These are phyloP conservation scores for Phytophthora nicotianae DNA, from an alignment of 352 stramenopile genomes.

Conservation along the genomic window DNA sequence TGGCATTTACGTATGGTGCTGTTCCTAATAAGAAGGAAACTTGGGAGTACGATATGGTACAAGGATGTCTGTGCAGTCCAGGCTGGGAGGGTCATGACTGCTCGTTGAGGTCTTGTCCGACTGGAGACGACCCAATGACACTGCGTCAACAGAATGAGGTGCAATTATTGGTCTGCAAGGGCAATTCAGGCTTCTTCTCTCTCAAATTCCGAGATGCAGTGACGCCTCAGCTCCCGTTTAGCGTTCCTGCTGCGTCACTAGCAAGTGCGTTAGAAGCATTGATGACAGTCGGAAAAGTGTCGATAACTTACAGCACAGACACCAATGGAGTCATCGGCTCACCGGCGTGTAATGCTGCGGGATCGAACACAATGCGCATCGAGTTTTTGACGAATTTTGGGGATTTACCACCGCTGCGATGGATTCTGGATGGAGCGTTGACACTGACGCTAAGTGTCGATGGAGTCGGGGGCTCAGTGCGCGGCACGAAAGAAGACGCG, in stretches of 20 bases:
- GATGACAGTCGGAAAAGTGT: constrained; percentile 52
- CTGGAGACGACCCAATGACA: constrained; percentile 89
- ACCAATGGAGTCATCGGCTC: constrained; percentile 20
- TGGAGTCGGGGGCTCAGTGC: constrained; percentile 45
- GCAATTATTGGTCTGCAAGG: constrained; percentile 75
- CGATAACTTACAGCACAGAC: constrained; percentile 50
- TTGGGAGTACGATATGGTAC: constrained; percentile 90
- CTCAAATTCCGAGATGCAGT: constrained; percentile 73
- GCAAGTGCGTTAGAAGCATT: constrained; percentile 44
- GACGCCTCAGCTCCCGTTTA: constrained; percentile 64
- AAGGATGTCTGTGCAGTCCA: constrained; percentile 85
- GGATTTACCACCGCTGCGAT: constrained; percentile 61
- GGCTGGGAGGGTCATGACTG: constrained; percentile 93
- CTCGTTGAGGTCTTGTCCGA: constrained; percentile 84
- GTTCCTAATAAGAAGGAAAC: constrained; percentile 85
- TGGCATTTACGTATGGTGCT: constrained; percentile 61
- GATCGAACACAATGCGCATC: constrained; percentile 65
- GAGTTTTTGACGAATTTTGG: constrained; percentile 76
- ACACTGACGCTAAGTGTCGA: constrained; percentile 56
- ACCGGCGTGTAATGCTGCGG: constrained; percentile 45
- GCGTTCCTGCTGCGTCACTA: constrained; percentile 31
- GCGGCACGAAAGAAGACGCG: constrained; percentile 70
- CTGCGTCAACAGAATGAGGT: constrained; percentile 77
- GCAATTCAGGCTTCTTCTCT: constrained; percentile 64
- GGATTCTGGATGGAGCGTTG: constrained; percentile 67